Base-by-base conservation (phyloP, 805 yeast species). In the Pichia cabralensis region DNA sequence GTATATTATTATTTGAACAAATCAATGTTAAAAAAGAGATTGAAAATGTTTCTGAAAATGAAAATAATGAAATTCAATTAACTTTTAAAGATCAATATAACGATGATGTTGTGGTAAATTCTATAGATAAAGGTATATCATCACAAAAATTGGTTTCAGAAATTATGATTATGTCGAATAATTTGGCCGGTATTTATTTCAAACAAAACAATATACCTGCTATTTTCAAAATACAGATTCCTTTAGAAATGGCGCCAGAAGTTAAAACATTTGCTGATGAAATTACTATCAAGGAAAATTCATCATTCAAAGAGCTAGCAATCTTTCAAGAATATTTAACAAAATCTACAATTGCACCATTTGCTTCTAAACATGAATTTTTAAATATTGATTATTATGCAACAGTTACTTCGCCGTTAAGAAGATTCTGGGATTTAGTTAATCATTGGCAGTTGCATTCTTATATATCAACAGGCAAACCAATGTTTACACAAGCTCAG, bases 351-450 rank as follows among this genome's bases (percentile, higher is more conserved):
- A 64, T 70, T 29, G 60, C 74, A 3, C 53, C 69, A 0, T 31
- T 38, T 1, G 70, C 81, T 1, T 42, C 46, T 0, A 49, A 47
- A 1, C 96, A 86, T 56, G 61, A 64, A 16, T 71, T 80, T 43
- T 56, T 85, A 19, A 94, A 88, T 4, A 56, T 82, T 8, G 53
- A 57, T 0, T 52, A 60, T 6, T 85, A 88, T 48, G 65, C 80
- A 5, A 80, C 84, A 14, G 78, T 82, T 8, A 88, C 97, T 0
- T 86, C 96, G 0, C 97, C 98, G 2, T 61, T 92, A 43, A 66
- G 97, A 52, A 64, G 97, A 43, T 80, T 71, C 44, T 76, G 80
- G 6, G 97, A 89, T 53, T 56, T 86, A 40, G 53, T 86, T 8
- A 78, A 79, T 48, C 96, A 88, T 48, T 71, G 88, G 73, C 89